Conservation (phyloP, 2,329 filamentous ascomycete genomes). For the Leptographium lundbergii region DNA sequence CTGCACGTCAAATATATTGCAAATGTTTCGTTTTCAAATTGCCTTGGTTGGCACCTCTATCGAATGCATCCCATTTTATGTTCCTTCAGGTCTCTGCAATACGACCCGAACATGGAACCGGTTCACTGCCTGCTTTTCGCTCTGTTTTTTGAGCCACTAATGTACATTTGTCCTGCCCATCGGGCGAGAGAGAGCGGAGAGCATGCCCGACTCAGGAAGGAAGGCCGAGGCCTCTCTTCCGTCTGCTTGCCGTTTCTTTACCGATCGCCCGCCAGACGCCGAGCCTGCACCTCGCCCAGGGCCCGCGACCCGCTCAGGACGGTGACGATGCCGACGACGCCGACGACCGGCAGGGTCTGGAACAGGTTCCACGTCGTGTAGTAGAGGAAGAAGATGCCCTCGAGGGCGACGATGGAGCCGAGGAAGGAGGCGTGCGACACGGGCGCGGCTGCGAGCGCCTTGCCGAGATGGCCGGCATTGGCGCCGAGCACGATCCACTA, state of each 20-base stretch:
- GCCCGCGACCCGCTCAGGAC: constrained; percentile 85
- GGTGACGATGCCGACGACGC: constrained; percentile 53
- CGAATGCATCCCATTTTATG: neutral
- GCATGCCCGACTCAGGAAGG: neutral
- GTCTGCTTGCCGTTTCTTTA: constrained; percentile 17
- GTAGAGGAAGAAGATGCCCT: constrained; percentile 89
- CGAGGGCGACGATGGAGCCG: constrained; percentile 74
- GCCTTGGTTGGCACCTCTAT: neutral
- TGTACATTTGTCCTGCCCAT: neutral
- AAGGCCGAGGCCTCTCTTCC: neutral
- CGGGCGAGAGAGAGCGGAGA: neutral
- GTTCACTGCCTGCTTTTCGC: neutral
- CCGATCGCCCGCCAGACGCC: constrained; percentile 64
- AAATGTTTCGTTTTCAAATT: neutral
- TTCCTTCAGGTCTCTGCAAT: neutral
- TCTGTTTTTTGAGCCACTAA: neutral
- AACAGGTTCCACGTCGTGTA: constrained; percentile 88
- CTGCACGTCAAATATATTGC: neutral
- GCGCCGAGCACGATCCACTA: constrained; percentile 75
- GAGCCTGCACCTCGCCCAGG: constrained; percentile 81
- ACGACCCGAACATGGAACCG: neutral
- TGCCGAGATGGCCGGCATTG: constrained; percentile 65
- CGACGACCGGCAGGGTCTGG: constrained; percentile 66
- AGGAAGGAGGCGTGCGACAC: constrained; percentile 76
- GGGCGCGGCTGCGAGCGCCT: constrained; percentile 64